Evolutionary conservation across 1,284 basidiomycete genomes (phyloP), one percentile per base, ranked within the genome.

Genomic region (Afroboletus lepidellus): DNA sequence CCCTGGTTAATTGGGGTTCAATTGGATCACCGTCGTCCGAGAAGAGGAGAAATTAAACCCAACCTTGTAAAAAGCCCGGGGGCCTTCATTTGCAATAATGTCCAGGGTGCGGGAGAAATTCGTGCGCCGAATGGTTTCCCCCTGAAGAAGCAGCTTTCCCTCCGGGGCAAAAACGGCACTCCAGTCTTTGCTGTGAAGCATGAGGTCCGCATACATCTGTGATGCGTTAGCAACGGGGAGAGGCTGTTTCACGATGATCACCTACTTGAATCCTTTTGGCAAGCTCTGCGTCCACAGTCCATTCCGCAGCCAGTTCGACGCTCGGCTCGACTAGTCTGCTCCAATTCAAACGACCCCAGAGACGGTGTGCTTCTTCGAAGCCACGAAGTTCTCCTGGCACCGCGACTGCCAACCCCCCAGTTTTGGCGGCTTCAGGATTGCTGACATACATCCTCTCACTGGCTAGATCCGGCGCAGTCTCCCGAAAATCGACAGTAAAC

Each of bases 341-440:
- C 95, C 95, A 98, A 0, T 84, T 76, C 8, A 96, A 65, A 34
- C 71, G 78, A 0, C 92, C 93, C 84, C 89, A 94, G n/a, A 83
- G 77, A 34, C 74, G 71, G 72, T 94, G 88, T 0, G 89, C 88
- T 62, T 85, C 86, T 65, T 87, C 82, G 24, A 97, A 77, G 3
- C 94, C 94, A 23, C 85, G 78, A 45, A 97, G 67, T 71, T 97
- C 94, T 3, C 93, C 90, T 0, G 95, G 94, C 1, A 96, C 85
- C 25, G 81, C 94, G 18, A 94, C 80, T 8, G 90, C 70, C 21
- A 97, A 73, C 3, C 95, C 94, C 8, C 95, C 94, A 52, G 80
- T 81, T 53, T 68, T 75, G 16, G 90, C 77, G 3, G 77, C 72
- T 1, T 64, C 58, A 0, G 85, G 77, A 46, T 80, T 64, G 23